Percentiles rank a stretch among this genome's conserved stretches.
Evolutionary conservation across 768 basidiomycete genomes (phyloP).

Genomic region (Tylopilus subfusipes): DNA sequence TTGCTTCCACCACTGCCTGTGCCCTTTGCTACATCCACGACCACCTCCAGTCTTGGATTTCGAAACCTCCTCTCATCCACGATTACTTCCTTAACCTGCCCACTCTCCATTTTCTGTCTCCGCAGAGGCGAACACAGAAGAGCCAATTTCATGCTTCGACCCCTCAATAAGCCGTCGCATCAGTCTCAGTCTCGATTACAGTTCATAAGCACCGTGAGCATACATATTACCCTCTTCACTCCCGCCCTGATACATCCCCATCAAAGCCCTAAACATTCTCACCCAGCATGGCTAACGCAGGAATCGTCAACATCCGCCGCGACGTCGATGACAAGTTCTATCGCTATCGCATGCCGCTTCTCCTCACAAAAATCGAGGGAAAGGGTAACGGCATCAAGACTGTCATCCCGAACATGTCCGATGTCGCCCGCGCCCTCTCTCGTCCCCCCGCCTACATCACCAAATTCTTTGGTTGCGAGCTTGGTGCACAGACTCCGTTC

Average conservation of each 20-base stretch:
- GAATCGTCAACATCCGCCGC: constrained; percentile 88
- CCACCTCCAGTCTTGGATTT: neutral
- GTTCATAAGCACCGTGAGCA: constrained; percentile 51
- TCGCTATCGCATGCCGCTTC: constrained; percentile 95
- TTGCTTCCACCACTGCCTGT: constrained; percentile 9
- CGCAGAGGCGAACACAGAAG: constrained; percentile 32
- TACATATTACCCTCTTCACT: neutral
- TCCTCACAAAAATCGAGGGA: constrained; percentile 96
- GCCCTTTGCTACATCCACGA: neutral
- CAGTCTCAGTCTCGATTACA: constrained; percentile 53
- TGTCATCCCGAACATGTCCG: constrained; percentile 97
- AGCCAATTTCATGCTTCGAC: constrained; percentile 81
- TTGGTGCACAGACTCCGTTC: constrained; percentile 95
- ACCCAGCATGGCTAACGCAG: constrained; percentile 80
- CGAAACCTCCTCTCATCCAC: constrained; percentile 7
- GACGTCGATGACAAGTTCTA: constrained; percentile 98
- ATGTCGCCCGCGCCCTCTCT: constrained; percentile 91
- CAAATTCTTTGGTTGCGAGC: constrained; percentile 98
- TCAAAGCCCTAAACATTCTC: constrained; percentile 54
- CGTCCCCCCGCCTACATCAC: constrained; percentile 95
- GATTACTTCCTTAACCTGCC: constrained; percentile 26
- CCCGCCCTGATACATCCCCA: neutral
- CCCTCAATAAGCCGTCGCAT: constrained; percentile 67
- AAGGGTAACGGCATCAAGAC: constrained; percentile 99
- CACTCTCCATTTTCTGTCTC: constrained; percentile 30